Conservation (phyloP, 345 rosid species). For the Salix exigua region DNA sequence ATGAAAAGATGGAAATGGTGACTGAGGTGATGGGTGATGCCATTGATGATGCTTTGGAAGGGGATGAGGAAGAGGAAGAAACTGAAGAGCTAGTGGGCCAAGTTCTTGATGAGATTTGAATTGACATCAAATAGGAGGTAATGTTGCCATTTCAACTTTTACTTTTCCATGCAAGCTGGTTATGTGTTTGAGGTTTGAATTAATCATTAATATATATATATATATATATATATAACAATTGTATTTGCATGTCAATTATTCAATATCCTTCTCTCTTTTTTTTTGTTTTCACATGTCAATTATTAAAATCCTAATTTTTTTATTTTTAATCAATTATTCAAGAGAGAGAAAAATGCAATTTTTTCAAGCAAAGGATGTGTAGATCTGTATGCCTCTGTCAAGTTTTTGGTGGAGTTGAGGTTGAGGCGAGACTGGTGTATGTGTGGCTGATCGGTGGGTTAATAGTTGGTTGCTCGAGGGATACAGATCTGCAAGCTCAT, state of each 20-base stretch:
- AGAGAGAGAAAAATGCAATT: too few species aligned
- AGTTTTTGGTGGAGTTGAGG: too few species aligned
- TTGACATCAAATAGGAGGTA: slow-evolving; percentile 86
- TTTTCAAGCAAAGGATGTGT: too few species aligned
- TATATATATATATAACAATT: neutral
- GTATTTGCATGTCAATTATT: neutral
- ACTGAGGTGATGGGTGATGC: slow-evolving; percentile 88
- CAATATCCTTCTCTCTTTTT: too few species aligned
- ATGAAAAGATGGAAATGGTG: slow-evolving; percentile 90
- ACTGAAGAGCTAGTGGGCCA: slow-evolving; percentile 83
- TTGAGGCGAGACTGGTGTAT: too few species aligned
- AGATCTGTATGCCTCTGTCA: too few species aligned
- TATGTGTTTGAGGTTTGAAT: neutral
- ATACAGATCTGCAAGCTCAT: too few species aligned
- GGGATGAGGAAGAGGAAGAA: slow-evolving; percentile 92
- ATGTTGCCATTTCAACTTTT: neutral
- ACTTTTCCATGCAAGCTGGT: neutral
- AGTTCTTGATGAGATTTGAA: slow-evolving; percentile 88
- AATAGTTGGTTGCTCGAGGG: too few species aligned
- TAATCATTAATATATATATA: neutral
- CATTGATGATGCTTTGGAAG: slow-evolving; percentile 85
- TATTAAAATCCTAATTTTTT: too few species aligned
- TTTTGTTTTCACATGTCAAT: too few species aligned
- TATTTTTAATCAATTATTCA: too few species aligned
- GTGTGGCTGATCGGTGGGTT: too few species aligned